phyloP scores from a whole-genome alignment of 2,329 filamentous ascomycete species.

The Pseudogymnoascus sp. region DNA sequence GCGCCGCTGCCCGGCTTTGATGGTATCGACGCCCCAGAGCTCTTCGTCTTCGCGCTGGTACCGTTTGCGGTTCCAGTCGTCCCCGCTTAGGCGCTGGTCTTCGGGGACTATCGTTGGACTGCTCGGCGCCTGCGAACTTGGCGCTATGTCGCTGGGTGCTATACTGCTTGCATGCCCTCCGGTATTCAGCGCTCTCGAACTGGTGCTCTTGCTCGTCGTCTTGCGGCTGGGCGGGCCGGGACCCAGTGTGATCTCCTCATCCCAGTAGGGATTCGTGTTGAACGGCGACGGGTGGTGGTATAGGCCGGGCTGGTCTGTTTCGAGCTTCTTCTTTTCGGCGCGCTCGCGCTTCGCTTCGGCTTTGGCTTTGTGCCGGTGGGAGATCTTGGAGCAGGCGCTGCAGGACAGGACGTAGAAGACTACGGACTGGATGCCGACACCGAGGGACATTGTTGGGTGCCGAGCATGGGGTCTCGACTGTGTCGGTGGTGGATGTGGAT shows the following conservation, averaged over 20 bases:
- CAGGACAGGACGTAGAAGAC: slow-evolving; percentile 73
- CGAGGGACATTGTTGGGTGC: slow-evolving; percentile 39
- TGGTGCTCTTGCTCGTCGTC: slow-evolving; percentile 45
- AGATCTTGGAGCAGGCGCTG: slow-evolving; percentile 66
- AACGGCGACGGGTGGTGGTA: slow-evolving; percentile 78
- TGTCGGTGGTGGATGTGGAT: not conserved
- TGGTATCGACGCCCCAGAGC: slow-evolving; percentile 56
- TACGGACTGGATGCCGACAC: slow-evolving; percentile 62
- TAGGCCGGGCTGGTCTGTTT: slow-evolving; percentile 61
- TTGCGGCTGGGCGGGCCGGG: slow-evolving; percentile 53
- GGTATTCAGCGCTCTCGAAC: slow-evolving; percentile 52
- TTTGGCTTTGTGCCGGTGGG: slow-evolving; percentile 61
- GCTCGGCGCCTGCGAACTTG: slow-evolving; percentile 30
- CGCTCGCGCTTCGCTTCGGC: slow-evolving; percentile 62
- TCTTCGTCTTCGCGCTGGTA: slow-evolving; percentile 86
- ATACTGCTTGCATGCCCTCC: slow-evolving; percentile 47
- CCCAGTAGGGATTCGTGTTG: slow-evolving; percentile 82
- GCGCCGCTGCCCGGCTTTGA: slow-evolving; percentile 37
- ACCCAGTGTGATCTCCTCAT: slow-evolving; percentile 75
- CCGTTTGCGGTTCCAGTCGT: slow-evolving; percentile 67
- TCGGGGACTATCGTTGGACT: slow-evolving; percentile 41
- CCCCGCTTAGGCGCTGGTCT: slow-evolving; percentile 34
- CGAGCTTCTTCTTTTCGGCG: slow-evolving; percentile 54
- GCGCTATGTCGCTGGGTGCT: slow-evolving; percentile 27
- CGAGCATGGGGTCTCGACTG: not conserved